Conservation (phyloP, 805 yeast species). For the Saccharomycopsis vini region DNA sequence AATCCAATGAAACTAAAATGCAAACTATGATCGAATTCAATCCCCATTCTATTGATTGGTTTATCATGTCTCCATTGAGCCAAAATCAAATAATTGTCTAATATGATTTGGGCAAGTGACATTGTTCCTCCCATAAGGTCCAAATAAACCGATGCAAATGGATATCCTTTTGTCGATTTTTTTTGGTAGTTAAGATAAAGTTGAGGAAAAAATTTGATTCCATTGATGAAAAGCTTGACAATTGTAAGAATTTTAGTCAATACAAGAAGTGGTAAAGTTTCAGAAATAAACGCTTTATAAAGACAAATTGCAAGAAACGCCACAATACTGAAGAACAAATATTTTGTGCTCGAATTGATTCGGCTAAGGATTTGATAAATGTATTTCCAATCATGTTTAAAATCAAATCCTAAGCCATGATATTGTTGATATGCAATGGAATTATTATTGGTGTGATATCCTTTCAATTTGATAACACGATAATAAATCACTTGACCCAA, state of each 20-base stretch:
- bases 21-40: slow-evolving; percentile 17
- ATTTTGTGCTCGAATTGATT: slow-evolving; percentile 10
- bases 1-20: slow-evolving; percentile 16
- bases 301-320: slow-evolving; percentile 3
- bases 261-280: slow-evolving; percentile 9
- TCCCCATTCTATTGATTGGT: slow-evolving; percentile 15
- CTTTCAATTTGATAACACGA: slow-evolving; percentile 14
- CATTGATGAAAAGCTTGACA: slow-evolving; percentile 17
- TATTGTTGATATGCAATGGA: not conserved
- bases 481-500: slow-evolving; percentile 16
- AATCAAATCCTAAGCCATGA: not conserved
- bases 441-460: not conserved
- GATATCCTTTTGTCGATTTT: slow-evolving; percentile 18
- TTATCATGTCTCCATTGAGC: slow-evolving; percentile 5
- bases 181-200: slow-evolving; percentile 16
- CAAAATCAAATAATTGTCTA: slow-evolving; percentile 17
- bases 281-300: slow-evolving; percentile 14
- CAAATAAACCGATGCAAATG: slow-evolving; percentile 13
- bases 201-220: slow-evolving; percentile 18
- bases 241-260: slow-evolving; percentile 17
- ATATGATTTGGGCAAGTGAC: slow-evolving; percentile 13
- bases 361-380: slow-evolving; percentile 3
- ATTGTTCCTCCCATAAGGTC: slow-evolving; percentile 16
- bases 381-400: slow-evolving; percentile 4
- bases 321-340: slow-evolving; percentile 1